Conservation (phyloP, 345 rosid genomes). For the Salix suchowensis region DNA sequence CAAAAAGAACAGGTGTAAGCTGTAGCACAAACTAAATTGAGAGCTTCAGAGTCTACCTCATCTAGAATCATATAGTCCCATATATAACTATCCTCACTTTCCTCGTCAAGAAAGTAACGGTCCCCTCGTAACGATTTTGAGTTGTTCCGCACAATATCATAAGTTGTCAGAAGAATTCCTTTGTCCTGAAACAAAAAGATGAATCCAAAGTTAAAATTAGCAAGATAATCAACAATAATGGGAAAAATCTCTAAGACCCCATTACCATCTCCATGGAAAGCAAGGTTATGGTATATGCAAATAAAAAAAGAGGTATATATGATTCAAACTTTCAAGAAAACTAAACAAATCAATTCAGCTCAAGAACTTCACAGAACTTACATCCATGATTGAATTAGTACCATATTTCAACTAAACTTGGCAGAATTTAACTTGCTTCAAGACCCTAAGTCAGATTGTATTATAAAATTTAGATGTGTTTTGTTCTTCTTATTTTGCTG, state of each 20-base stretch:
- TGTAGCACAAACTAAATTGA: not conserved
- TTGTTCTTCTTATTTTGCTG: not conserved
- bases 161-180: constrained; percentile 88
- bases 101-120: constrained; percentile 41
- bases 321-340: not conserved
- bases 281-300: not conserved
- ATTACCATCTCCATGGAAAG: not conserved
- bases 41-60: constrained; percentile 50
- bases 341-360: not conserved
- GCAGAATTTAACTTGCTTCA: not conserved
- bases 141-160: constrained; percentile 89
- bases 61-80: constrained; percentile 99
- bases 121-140: constrained; percentile 62
- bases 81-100: constrained; percentile 44
- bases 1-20: not conserved
- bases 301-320: not conserved
- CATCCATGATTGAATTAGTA: not conserved
- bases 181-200: constrained; percentile 50
- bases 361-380: not conserved
- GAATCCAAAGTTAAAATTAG: constrained; percentile 2
- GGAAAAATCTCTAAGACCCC: not conserved
- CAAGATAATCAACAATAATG: constrained; percentile 4
- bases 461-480: not conserved
- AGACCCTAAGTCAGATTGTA: not conserved
- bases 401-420: not conserved